Conservation (phyloP, 495 filamentous ascomycete species). For the Recurvomyces mirabilis region DNA sequence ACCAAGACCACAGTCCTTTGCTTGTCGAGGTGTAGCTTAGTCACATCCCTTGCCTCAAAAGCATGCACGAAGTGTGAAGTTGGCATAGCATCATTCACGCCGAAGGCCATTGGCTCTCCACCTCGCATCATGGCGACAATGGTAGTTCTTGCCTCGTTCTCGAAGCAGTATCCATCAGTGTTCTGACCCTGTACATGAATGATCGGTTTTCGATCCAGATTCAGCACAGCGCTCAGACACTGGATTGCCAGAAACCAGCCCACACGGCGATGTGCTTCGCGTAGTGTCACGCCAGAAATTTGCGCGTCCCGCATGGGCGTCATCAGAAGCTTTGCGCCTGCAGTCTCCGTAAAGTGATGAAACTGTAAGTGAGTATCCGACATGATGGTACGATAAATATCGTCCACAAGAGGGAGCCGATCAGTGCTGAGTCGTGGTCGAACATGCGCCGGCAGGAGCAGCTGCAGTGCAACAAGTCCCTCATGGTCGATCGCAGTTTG, state of each 20-base stretch:
- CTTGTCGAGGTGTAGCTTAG: conserved; percentile 33
- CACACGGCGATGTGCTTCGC: conserved; percentile 40
- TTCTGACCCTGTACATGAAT: conserved; percentile 39
- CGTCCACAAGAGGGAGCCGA: no score
- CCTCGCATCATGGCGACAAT: conserved; percentile 58
- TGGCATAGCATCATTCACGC: conserved; percentile 47
- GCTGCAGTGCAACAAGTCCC: conserved; percentile 37
- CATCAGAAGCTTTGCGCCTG: conserved; percentile 43
- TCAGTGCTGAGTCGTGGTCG: conserved; percentile 41
- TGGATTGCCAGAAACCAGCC: conserved; percentile 46
- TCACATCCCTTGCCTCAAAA: conserved; percentile 36
- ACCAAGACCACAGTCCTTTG: conserved; percentile 42
- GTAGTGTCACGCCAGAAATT: conserved; percentile 36
- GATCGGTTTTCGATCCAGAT: conserved; percentile 43
- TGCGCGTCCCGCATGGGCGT: conserved; percentile 45
- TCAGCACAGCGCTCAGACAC: conserved; percentile 39
- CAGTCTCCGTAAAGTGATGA: conserved; percentile 36
- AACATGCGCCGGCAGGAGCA: conserved; percentile 35
- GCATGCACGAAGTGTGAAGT: conserved; percentile 48
- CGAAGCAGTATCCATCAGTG: conserved; percentile 42
- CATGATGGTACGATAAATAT: no score
- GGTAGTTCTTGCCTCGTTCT: conserved; percentile 39
- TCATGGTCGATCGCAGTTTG: conserved; percentile 33
- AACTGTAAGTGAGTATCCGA: conserved; percentile 25
- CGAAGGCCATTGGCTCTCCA: conserved; percentile 56